Percentiles rank a stretch among this genome's conserved stretches.
Conservation (phyloP, 2,329 filamentous ascomycete genomes). For the Trichoderma polysporum region DNA sequence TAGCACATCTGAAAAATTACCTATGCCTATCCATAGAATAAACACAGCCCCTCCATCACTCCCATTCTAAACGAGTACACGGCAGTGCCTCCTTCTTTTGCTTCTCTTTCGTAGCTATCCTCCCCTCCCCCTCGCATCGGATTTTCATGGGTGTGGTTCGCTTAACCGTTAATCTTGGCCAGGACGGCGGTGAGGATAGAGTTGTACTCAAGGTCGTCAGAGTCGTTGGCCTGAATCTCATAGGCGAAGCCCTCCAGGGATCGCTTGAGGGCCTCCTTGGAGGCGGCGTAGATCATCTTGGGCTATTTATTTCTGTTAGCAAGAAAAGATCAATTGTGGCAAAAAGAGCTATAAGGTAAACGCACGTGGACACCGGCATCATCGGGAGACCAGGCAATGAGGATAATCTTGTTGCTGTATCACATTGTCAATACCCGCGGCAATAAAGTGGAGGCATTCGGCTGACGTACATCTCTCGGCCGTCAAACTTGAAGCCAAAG, state of each 20-base stretch:
- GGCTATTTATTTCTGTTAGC: constrained; percentile 48
- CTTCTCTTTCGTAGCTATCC: not conserved
- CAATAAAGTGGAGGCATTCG: not conserved
- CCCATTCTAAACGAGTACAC: constrained; percentile 12
- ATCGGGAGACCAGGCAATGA: constrained; percentile 79
- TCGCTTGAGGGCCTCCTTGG: constrained; percentile 83
- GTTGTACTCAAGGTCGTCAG: constrained; percentile 77
- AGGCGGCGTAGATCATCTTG: constrained; percentile 89
- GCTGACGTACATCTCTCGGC: constrained; percentile 66
- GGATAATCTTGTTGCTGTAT: constrained; percentile 71
- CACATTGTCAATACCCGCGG: constrained; percentile 27
- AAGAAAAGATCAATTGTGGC: not conserved
- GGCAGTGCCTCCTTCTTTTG: constrained; percentile 6
- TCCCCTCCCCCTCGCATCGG: not conserved
- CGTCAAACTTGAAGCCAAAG: constrained; percentile 71
- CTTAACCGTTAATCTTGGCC: constrained; percentile 28
- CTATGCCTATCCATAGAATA: constrained; percentile 17
- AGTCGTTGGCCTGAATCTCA: constrained; percentile 82
- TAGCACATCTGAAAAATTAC: constrained; percentile 19
- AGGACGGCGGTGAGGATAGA: constrained; percentile 65
- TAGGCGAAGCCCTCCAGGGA: constrained; percentile 70
- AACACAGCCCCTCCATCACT: not conserved
- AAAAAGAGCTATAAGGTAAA: constrained; percentile 21
- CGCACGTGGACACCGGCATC: constrained; percentile 75
- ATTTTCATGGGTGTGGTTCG: constrained; percentile 18